Evolutionary conservation across 2,329 filamentous ascomycete genomes (phyloP).

Genomic region (Trichoderma breve): DNA sequence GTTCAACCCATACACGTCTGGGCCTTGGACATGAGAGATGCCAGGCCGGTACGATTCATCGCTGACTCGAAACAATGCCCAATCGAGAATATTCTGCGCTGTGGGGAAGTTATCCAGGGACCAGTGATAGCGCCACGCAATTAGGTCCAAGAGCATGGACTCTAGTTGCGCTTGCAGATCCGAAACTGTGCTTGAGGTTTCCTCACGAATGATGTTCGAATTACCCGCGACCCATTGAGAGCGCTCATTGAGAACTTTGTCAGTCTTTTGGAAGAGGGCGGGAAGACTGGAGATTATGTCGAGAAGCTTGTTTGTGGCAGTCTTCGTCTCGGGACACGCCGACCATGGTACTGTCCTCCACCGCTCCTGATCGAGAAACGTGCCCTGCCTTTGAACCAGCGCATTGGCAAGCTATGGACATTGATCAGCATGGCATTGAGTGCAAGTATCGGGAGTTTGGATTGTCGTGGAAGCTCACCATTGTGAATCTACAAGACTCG

Average conservation of each 20-base stretch:
- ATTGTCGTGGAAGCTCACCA: neutral
- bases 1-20: neutral
- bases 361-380: neutral
- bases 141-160: neutral
- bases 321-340: neutral
- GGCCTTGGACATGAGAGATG: neutral
- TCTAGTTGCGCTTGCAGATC: neutral
- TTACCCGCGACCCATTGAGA: neutral
- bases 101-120: neutral
- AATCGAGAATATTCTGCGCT: neutral
- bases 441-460: neutral
- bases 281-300: neutral
- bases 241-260: neutral
- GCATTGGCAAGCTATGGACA: neutral
- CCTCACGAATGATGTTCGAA: neutral
- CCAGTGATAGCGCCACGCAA: constrained; percentile 2
- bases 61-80: neutral
- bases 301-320: neutral
- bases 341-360: neutral
- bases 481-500: constrained; percentile 1
- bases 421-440: neutral
- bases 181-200: neutral
- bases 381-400: neutral
- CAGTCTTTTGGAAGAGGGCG: neutral
- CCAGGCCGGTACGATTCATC: neutral